phyloP scores from a whole-genome alignment of 768 basidiomycete genomes.

The Agaricus blazei region DNA sequence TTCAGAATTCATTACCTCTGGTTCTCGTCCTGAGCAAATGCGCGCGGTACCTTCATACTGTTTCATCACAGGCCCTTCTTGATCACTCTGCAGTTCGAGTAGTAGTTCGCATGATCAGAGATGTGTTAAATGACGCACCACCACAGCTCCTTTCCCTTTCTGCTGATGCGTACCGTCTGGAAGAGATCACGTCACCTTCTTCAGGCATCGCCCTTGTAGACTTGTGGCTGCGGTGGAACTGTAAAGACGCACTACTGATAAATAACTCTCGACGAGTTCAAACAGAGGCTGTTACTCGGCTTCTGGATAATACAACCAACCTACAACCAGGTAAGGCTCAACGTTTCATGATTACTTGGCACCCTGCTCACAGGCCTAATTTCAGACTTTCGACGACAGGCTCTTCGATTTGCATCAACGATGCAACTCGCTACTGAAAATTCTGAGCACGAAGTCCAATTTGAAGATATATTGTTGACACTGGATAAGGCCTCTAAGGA shows the following conservation, averaged over 20 bases:
- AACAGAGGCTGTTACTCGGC: constrained; percentile 20
- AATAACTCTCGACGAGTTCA: constrained; percentile 11
- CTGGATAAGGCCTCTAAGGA: constrained; percentile 15
- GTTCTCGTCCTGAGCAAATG: constrained; percentile 38
- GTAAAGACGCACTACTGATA: constrained; percentile 17
- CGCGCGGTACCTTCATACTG: constrained; percentile 39
- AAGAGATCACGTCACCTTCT: constrained; percentile 47
- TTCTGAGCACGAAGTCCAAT: constrained; percentile 12
- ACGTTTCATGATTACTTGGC: neutral
- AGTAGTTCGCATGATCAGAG: constrained; percentile 14
- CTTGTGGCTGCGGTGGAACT: constrained; percentile 58
- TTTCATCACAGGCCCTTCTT: constrained; percentile 39
- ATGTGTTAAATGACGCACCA: constrained; percentile 31
- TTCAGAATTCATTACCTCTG: constrained; percentile 21
- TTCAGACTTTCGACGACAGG: constrained; percentile 33
- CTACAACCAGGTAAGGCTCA: constrained; percentile 13
- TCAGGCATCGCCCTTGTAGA: constrained; percentile 69
- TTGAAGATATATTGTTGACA: constrained; percentile 12
- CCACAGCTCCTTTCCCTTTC: constrained; percentile 27
- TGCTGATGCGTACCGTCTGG: constrained; percentile 32
- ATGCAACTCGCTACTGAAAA: constrained; percentile 19
- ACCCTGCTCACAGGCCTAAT: neutral
- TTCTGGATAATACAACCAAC: constrained; percentile 13
- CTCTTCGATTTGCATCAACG: constrained; percentile 36
- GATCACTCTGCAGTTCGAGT: constrained; percentile 17